Evolutionary conservation across 2,329 filamentous ascomycete species (phyloP), one percentile per base, ranked within the genome.

Genomic region (Diaporthe sp.): DNA sequence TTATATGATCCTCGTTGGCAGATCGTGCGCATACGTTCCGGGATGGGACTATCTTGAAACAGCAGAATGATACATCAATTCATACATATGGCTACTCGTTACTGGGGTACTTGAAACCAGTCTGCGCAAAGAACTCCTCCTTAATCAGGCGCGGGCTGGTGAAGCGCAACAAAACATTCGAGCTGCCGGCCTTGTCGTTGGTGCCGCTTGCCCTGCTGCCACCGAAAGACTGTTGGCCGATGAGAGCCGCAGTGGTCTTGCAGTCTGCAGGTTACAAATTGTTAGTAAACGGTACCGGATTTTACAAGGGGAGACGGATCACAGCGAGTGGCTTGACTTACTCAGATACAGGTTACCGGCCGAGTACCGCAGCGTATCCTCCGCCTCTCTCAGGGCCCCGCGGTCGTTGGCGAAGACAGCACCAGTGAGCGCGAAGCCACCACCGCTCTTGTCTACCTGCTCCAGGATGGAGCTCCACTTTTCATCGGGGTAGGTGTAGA

Each of bases 221-320:
- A 30, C 92, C 92, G 81, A 94, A 94, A 7, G 92, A 90, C 85
- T 94, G 92, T 84, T 94, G 92, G 19, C 92, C 92, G 9, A 94
- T 92, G 35, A 94, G 91, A 19, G 92, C 92, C 51, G 92, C 92
- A 2, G 89, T 91, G 69, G 86, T 89, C 82, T 90, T 90, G 81
- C 86, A 88, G 80, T 90, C 63, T 68, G 47, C 4, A 10, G 39
- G 32, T 15, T 22, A 1, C 22, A 4, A 8, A 13, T 53, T 22
- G 63, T 68, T 53, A 68, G 63, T 30, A 39, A 30, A 2, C 7
- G 7, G 27, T 19, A 2, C 17, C 1, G 5, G 2, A 12, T 2
- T 39, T 3, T 9, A 15, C 12, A 12, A 19, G 19, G 10, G 2
- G 13, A 2, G 19, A 19, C 9, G 27, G 8, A 8, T n/a, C 6